A percentile compares a stretch with the other conserved stretches of the same genome.
These are phyloP conservation scores for Quercus dentata DNA, from an alignment of 306 rosid species.

Conservation along the genomic window DNA sequence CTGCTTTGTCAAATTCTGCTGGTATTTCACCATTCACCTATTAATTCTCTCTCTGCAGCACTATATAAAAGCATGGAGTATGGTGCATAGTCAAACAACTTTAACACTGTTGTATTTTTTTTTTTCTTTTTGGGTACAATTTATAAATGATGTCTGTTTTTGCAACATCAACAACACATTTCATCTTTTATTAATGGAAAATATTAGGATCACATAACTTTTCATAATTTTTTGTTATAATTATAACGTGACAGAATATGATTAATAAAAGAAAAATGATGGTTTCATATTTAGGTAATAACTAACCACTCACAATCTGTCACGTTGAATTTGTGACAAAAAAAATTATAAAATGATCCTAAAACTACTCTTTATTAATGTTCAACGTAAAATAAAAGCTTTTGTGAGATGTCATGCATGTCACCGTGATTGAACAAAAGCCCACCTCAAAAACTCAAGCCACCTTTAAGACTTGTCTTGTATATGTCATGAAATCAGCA, in stretches of 20 bases:
- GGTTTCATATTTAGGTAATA: rapidly evolving
- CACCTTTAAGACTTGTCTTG: neutral
- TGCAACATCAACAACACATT: neutral
- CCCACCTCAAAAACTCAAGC: neutral
- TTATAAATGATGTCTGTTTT: neutral
- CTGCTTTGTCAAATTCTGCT: neutral
- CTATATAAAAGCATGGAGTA: too few relatives aligned
- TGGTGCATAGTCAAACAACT: too few relatives aligned
- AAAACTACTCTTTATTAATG: too few relatives aligned
- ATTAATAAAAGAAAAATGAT: too few relatives aligned
- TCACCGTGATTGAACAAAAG: neutral
- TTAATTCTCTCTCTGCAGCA: neutral
- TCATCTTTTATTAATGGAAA: neutral
- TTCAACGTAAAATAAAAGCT: neutral
- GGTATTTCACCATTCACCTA: neutral
- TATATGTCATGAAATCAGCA: neutral
- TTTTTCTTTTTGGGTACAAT: neutral
- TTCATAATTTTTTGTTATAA: rapidly evolving
- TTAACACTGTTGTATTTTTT: neutral
- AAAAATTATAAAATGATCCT: too few relatives aligned
- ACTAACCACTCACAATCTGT: rapidly evolving
- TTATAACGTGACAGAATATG: rapidly evolving
- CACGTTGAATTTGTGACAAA: rapidly evolving
- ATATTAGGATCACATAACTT: too few relatives aligned
- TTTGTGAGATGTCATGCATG: neutral